Evolutionary conservation across 164 flowering plant genomes (phyloP).

Genomic region (Amborella trichopoda): DNA sequence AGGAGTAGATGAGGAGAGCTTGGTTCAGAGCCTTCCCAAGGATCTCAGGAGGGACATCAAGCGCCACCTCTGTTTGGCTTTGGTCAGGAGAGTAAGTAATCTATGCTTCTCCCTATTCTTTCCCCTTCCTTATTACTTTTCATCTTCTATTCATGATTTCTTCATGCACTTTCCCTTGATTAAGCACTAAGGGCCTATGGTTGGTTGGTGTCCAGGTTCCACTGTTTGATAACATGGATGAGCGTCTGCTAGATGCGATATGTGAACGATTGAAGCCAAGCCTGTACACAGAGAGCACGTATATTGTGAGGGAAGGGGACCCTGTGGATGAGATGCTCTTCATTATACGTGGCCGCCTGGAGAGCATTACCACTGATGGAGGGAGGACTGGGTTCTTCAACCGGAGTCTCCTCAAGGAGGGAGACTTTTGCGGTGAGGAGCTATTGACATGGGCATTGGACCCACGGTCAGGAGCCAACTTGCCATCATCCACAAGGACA

Average conservation of each 20-base stretch:
- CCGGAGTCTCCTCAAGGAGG: constrained; percentile 67
- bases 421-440: constrained; percentile 97
- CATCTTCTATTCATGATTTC: neutral
- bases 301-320: constrained; percentile 90
- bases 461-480: constrained; percentile 73
- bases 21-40: constrained; percentile 87
- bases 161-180: neutral
- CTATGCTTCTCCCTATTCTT: neutral
- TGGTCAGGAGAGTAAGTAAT: constrained; percentile 74
- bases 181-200: neutral
- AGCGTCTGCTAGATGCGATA: constrained; percentile 91
- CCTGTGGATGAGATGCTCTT: constrained; percentile 98
- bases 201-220: constrained; percentile 52
- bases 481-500: constrained; percentile 91
- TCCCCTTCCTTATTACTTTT: neutral
- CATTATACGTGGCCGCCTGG: constrained; percentile 88
- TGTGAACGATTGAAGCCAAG: constrained; percentile 92
- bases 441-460: constrained; percentile 97
- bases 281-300: constrained; percentile 65
- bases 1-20: constrained; percentile 91
- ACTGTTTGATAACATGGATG: constrained; percentile 91
- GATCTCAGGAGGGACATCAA: constrained; percentile 97
- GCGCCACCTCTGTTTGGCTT: constrained; percentile 90
- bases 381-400: constrained; percentile 95
- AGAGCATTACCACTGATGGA: constrained; percentile 94